Evolutionary conservation across 2,329 filamentous ascomycete species (phyloP).

Genomic region (Sclerotinia spermophila): DNA sequence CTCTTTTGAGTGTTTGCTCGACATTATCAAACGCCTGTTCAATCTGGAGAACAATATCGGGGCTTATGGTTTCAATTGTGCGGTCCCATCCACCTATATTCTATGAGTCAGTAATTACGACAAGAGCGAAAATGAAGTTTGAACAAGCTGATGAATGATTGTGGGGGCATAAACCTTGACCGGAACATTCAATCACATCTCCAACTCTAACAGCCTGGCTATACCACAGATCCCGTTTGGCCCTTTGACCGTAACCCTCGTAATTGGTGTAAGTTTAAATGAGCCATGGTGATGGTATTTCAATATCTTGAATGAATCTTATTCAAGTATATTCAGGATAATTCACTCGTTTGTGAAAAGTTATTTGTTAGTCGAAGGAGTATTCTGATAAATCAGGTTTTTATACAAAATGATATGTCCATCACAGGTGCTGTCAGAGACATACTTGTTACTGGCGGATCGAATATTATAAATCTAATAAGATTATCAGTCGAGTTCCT

Average conservation of each 20-base stretch:
- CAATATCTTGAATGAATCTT: not conserved
- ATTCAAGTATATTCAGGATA: too few relatives aligned
- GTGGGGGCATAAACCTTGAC: constrained; percentile 43
- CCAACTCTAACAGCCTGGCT: constrained; percentile 49
- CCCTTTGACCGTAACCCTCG: not conserved
- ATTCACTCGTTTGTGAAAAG: not conserved
- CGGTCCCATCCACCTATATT: constrained; percentile 39
- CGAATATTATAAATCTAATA: not conserved
- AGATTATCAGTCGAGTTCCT: not conserved
- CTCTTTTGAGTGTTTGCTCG: constrained; percentile 47
- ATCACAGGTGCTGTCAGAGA: not conserved
- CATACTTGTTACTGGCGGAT: not conserved
- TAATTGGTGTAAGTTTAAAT: not conserved
- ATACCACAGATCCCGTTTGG: constrained; percentile 34
- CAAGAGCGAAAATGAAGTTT: too few relatives aligned
- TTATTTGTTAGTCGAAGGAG: not conserved
- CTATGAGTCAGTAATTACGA: not conserved
- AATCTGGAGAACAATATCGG: constrained; percentile 45
- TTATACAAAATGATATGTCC: not conserved
- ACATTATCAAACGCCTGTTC: constrained; percentile 51
- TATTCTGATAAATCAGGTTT: not conserved
- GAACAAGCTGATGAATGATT: not conserved
- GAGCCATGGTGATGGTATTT: not conserved
- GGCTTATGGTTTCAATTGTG: constrained; percentile 27
- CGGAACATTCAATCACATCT: constrained; percentile 45